Conservation (phyloP, 352 stramenopile genomes). For the Phytophthora sansomeana region DNA sequence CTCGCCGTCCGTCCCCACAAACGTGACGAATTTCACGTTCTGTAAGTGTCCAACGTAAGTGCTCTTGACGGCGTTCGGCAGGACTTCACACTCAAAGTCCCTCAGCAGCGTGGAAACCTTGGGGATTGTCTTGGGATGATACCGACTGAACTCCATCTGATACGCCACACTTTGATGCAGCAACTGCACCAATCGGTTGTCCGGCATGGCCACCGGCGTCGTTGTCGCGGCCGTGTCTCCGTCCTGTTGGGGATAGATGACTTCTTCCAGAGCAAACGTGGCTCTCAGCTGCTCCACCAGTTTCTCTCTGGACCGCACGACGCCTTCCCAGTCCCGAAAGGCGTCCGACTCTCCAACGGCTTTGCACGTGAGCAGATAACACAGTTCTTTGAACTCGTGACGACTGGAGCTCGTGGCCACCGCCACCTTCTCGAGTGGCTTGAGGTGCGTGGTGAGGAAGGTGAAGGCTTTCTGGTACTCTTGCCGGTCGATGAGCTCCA, state of each 20-base stretch:
- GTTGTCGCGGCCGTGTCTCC: slow-evolving; percentile 29
- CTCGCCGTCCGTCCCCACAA: slow-evolving; percentile 85
- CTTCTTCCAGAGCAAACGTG: slow-evolving; percentile 83
- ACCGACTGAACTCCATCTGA: slow-evolving; percentile 92
- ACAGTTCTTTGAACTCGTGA: slow-evolving; percentile 91
- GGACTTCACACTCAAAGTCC: slow-evolving; percentile 89
- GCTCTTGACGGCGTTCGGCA: slow-evolving; percentile 87
- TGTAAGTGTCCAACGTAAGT: slow-evolving; percentile 87
- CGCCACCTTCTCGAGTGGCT: slow-evolving; percentile 87
- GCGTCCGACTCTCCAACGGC: slow-evolving; percentile 80
- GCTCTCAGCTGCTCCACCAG: slow-evolving; percentile 84
- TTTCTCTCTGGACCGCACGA: slow-evolving; percentile 82
- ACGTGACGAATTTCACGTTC: slow-evolving; percentile 91
- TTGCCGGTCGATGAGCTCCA: slow-evolving; percentile 89
- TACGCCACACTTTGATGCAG: slow-evolving; percentile 89
- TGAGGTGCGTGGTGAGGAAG: slow-evolving; percentile 90
- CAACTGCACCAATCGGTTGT: slow-evolving; percentile 82
- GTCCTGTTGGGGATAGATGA: slow-evolving; percentile 60
- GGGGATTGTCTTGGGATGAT: slow-evolving; percentile 86
- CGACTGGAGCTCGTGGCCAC: slow-evolving; percentile 68
- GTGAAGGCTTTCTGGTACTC: slow-evolving; percentile 92
- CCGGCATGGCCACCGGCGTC: slow-evolving; percentile 55
- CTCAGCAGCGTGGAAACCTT: slow-evolving; percentile 85
- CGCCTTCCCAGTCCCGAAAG: slow-evolving; percentile 88
- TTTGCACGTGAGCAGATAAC: slow-evolving; percentile 92